Evolutionary conservation across 129 eudicot genomes (phyloP).

Genomic region (Lactuca sativa): DNA sequence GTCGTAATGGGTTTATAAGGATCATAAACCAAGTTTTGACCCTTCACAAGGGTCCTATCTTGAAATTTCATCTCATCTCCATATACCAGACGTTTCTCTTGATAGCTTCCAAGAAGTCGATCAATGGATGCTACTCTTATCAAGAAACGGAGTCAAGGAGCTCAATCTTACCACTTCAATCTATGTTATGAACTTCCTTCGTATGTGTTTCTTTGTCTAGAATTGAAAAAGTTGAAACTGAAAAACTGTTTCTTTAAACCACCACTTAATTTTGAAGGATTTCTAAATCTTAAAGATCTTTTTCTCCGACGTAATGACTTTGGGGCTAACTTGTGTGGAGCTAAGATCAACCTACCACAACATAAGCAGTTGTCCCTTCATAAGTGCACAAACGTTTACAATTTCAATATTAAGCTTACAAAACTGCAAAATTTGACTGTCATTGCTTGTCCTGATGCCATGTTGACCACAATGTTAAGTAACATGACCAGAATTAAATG

Average conservation of each 20-base stretch:
- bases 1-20: background rate
- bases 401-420: constrained; percentile 14
- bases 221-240: background rate
- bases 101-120: no score
- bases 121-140: no score
- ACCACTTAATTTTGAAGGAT: no score
- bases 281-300: constrained; percentile 13
- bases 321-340: constrained; percentile 9
- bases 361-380: background rate
- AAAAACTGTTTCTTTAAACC: background rate
- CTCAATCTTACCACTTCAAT: background rate
- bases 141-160: no score
- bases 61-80: no score
- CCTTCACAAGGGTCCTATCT: background rate
- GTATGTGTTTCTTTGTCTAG: constrained; percentile 6
- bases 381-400: constrained; percentile 5
- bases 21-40: no score
- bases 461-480: background rate
- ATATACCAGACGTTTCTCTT: no score
- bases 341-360: constrained; percentile 14
- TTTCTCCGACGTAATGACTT: background rate
- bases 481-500: background rate
- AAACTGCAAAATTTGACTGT: background rate
- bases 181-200: background rate
- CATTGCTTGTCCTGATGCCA: background rate